Base-by-base conservation (phyloP, 225 moss, liverwort and hornwort genomes). In the Sphagnum contortum region DNA sequence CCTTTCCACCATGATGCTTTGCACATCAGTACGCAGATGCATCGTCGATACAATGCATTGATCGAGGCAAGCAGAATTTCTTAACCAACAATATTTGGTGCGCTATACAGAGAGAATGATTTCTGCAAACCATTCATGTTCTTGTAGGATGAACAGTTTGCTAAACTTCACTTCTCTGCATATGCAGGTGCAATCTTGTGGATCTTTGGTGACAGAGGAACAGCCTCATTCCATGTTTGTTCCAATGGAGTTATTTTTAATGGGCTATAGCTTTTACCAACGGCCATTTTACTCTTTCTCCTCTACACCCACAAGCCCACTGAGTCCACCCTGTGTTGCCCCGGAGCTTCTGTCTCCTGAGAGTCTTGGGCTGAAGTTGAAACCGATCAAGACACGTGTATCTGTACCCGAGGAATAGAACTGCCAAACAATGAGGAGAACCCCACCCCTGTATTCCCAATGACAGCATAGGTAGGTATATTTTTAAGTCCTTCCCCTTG, bases 381-480 rank as follows among this genome's bases (percentile, higher is more conserved):
- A 98, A 77, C 92, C 92, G 48, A 92, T 90, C 13, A 92, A 92
- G 65, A 98, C 92, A 59, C 75, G 83, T 9, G 70, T 89, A 50
- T 10, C 77, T 4, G 53, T 77, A 47, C 55, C 57, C 4, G 80
- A 73, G 61, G 75, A 77, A 12, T 59, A 61, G 61, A 59, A 13
- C 29, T 29, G 29, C 29, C 29, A 29, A 29, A 29, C 29, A 29
- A 29, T 29, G 29, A 29, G 29, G 29, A 29, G 29, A 29, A 29
- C 29, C 29, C 29, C 29, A 29, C 29, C 29, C 29, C 29, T 29
- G 29, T 29, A 29, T 29, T 52, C 52, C 52, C 9, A 9, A 52
- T 52, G 9, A 9, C 6, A 5, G 7, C 9, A 52, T 6, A 52
- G 6, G 7, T 5, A 9, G 52, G 52, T 52, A 52, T 9, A 52